A percentile compares a stretch with the other conserved stretches of the same genome.
These are phyloP conservation scores for Casuarina equisetifolia DNA, from an alignment of 306 rosid genomes.

Conservation along the genomic window DNA sequence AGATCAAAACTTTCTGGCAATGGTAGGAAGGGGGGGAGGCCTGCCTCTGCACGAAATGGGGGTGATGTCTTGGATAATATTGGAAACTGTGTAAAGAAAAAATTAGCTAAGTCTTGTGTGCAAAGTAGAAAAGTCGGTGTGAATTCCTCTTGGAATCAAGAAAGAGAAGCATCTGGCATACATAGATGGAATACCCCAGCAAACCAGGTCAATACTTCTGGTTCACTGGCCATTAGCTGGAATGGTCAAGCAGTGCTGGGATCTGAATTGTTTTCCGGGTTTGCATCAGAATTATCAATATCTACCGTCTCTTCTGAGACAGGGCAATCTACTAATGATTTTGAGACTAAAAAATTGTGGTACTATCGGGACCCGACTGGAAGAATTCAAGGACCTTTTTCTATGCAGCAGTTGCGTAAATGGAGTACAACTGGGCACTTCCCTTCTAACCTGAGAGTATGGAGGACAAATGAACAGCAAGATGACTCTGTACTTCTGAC, in stretches of 20 bases:
- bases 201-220: constrained; percentile 31
- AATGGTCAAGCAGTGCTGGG: constrained; percentile 35
- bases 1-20: constrained; percentile 39
- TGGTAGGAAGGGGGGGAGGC: constrained; percentile 44
- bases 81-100: constrained; percentile 42
- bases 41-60: constrained; percentile 42
- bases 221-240: constrained; percentile 36
- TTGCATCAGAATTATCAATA: constrained; percentile 43
- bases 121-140: constrained; percentile 31
- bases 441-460: constrained; percentile 72
- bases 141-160: constrained; percentile 12
- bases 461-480: constrained; percentile 68
- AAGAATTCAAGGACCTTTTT: constrained; percentile 86
- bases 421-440: constrained; percentile 70
- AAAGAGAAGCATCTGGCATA: constrained; percentile 28
- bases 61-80: constrained; percentile 32
- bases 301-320: constrained; percentile 39
- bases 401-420: constrained; percentile 61
- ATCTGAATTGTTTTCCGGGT: constrained; percentile 41
- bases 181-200: constrained; percentile 26
- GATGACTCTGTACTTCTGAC: constrained; percentile 57
- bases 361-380: constrained; percentile 86
- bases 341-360: constrained; percentile 61
- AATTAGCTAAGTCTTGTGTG: constrained; percentile 33
- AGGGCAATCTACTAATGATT: constrained; percentile 46